phyloP scores from a whole-genome alignment of 257 asterid genomes.

The Lithospermum erythrorhizon region DNA sequence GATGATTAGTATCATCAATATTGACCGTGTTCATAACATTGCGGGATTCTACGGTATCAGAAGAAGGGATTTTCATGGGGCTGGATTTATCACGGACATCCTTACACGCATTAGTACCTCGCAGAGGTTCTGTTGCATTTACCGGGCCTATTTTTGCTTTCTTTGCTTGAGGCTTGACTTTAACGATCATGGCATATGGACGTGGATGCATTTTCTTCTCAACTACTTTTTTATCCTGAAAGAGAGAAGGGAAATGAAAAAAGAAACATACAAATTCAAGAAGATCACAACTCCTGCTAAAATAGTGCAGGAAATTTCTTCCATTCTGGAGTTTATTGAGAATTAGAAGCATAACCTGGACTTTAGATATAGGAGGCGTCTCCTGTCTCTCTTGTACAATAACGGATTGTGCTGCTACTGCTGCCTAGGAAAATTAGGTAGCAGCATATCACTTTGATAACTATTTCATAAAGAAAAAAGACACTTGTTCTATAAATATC shows the following conservation, averaged over 20 bases:
- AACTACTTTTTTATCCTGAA: slow-evolving; percentile 36
- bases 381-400: slow-evolving; percentile 57
- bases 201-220: slow-evolving; percentile 39
- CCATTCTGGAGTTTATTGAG: background rate
- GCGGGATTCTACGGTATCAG: slow-evolving; percentile 6
- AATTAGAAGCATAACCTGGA: slow-evolving; percentile 29
- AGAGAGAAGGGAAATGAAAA: slow-evolving; percentile 1
- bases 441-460: background rate
- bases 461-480: slow-evolving; percentile 6
- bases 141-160: slow-evolving; percentile 42
- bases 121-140: slow-evolving; percentile 17
- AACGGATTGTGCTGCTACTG: slow-evolving; percentile 60
- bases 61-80: background rate
- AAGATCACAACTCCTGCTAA: no score
- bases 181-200: slow-evolving; percentile 45
- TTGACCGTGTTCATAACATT: slow-evolving; percentile 1
- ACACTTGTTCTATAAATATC: slow-evolving; percentile 5
- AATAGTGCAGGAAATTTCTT: no score
- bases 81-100: slow-evolving; percentile 13
- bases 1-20: slow-evolving; percentile 7
- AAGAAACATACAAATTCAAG: background rate
- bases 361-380: slow-evolving; percentile 39
- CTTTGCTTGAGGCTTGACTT: slow-evolving; percentile 74
- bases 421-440: slow-evolving; percentile 43
- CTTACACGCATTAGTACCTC: slow-evolving; percentile 2